A percentile compares a stretch with the other conserved stretches of the same genome.
phyloP scores from a whole-genome alignment of 176 grass and related monocot genomes.

The Bolboschoenus planiculmis region DNA sequence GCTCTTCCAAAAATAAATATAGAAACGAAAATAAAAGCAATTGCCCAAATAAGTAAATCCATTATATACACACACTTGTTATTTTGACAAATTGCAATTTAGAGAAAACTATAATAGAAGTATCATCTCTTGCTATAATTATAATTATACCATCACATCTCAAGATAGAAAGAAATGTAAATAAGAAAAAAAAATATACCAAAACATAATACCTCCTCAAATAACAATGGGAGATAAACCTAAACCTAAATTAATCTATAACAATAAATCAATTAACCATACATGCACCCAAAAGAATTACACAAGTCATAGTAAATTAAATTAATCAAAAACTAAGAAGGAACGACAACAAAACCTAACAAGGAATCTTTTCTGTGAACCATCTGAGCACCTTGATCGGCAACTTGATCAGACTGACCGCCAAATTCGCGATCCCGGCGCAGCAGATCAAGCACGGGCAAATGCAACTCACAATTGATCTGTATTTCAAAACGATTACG shows the following conservation, averaged over 20 bases:
- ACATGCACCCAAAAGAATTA: background rate
- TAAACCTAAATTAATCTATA: background rate
- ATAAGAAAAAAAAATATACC: background rate
- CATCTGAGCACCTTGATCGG: conserved; percentile 50
- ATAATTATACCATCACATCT: background rate
- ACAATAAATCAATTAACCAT: background rate
- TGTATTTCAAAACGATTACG: background rate
- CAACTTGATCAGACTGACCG: conserved; percentile 49
- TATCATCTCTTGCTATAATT: background rate
- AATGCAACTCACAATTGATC: conserved; percentile 39
- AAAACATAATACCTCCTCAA: background rate
- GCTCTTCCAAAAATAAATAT: too few species aligned
- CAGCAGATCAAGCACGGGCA: conserved; percentile 59
- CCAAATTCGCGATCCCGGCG: conserved; percentile 28
- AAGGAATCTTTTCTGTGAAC: conserved; percentile 46
- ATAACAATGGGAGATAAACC: background rate
- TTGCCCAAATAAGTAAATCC: too few species aligned
- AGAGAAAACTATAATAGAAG: background rate
- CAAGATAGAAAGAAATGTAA: background rate
- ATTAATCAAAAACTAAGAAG: background rate
- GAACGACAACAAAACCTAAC: conserved; percentile 11
- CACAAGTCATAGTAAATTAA: background rate
- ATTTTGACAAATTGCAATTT: background rate
- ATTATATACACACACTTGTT: background rate
- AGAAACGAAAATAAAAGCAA: too few species aligned